phyloP scores from a whole-genome alignment of 1,284 basidiomycete genomes.

The Golubevia pallescens region DNA sequence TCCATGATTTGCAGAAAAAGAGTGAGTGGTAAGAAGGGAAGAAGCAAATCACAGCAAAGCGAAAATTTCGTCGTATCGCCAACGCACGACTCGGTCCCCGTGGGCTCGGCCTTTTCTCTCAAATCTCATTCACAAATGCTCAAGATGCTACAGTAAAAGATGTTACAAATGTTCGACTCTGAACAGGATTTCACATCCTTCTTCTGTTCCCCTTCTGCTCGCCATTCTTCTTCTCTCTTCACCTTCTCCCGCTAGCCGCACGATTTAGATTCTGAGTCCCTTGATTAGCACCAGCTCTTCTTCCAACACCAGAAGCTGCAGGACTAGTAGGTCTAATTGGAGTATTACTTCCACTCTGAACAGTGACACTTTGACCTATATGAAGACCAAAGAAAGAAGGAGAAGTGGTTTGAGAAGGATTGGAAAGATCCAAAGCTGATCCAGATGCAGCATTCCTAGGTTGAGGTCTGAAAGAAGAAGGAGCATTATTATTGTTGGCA shows the following conservation, averaged over 20 bases:
- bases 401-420: neutral
- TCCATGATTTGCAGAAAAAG: too few species aligned
- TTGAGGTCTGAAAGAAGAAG: neutral
- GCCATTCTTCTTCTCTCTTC: neutral
- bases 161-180: too few species aligned
- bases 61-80: too few species aligned
- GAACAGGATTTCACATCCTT: too few species aligned
- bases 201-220: too few species aligned
- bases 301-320: neutral
- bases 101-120: too few species aligned
- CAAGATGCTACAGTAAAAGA: too few species aligned
- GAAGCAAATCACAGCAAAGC: too few species aligned
- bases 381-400: neutral
- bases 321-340: neutral
- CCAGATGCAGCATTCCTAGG: neutral
- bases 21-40: too few species aligned
- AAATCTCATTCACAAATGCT: too few species aligned
- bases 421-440: neutral
- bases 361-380: neutral
- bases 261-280: neutral
- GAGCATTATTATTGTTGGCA: neutral
- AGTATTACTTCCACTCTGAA: neutral
- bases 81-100: too few species aligned
- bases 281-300: neutral
- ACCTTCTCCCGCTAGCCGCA: neutral